Evolutionary conservation across 2,329 filamentous ascomycete species (phyloP), one percentile per base, ranked within the genome.

Genomic region (Claviceps humidiphila): DNA sequence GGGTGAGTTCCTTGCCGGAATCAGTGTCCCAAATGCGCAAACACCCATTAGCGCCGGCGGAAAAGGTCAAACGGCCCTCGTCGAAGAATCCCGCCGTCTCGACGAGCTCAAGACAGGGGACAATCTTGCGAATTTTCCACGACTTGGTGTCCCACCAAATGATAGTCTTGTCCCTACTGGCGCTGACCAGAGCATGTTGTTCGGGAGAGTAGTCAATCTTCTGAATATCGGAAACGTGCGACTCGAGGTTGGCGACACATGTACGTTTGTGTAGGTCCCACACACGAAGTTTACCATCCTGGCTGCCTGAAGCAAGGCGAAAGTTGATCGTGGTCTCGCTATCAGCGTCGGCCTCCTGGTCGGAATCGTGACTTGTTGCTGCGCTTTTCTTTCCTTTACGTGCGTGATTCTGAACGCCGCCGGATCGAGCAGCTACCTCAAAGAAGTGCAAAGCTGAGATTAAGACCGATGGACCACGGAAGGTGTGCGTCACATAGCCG

Each of bases 221-320:
- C 59, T 89, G 84, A n/a, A 98, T 87, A 58, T 97, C 87, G 9
- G 93, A 97, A 22, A 95, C 89, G 64, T 98, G 94, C 0, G 89
- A 93, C 55, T 97, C 89, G 37, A 95, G 74, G 17, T 83, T 82
- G 20, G 87, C 86, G 22, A 88, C 74, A 54, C 84, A 83, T 57
- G 80, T 87, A 52, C 87, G 80, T 70, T 88, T 94, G 68, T 90
- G 82, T 53, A 98, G 71, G 69, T 97, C 87, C 87, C 90, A 98
- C 22, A 98, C 79, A 20, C 87, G 78, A 51, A 98, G 79, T 63
- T 91, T 94, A 37, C 93, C 93, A 65, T 97, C 91, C 67, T 98
- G 94, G 55, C 87, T 89, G 56, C 91, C 93, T 38, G 89, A 94
- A 5, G 89, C 90, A 16, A 98, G 76, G 47, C 89, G 77, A 65